phyloP scores from a whole-genome alignment of 495 filamentous ascomycete species.

The Aspergillus nanangensis region DNA sequence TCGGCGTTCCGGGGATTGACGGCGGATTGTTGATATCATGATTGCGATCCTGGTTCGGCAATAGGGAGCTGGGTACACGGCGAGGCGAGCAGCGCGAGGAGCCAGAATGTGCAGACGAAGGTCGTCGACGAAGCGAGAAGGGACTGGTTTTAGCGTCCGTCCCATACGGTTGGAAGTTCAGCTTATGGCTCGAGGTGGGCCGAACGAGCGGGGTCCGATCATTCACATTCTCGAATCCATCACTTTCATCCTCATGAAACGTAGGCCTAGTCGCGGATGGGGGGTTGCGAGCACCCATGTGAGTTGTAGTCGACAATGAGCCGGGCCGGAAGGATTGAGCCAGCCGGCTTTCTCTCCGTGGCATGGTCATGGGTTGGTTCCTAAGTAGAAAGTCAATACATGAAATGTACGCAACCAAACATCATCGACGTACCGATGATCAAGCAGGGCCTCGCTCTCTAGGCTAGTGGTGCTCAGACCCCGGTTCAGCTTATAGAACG shows the following conservation, averaged over 20 bases:
- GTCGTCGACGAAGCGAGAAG: constrained; percentile 25
- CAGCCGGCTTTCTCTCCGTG: constrained; percentile 59
- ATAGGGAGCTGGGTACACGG: constrained; percentile 21
- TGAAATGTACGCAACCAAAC: neutral
- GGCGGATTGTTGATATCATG: constrained; percentile 98
- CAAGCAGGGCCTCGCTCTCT: constrained; percentile 73
- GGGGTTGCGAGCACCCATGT: constrained; percentile 27
- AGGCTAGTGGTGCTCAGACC: constrained; percentile 76
- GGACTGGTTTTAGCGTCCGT: constrained; percentile 28
- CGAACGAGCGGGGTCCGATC: constrained; percentile 42
- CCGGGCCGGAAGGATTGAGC: constrained; percentile 43
- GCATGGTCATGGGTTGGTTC: constrained; percentile 65
- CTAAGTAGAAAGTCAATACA: too few relatives aligned
- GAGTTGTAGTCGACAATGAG: constrained; percentile 26
- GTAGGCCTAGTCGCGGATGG: constrained; percentile 19
- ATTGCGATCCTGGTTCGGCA: constrained; percentile 32
- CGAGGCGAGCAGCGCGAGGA: constrained; percentile 34
- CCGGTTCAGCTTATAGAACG: constrained; percentile 55
- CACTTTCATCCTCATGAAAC: constrained; percentile 46
- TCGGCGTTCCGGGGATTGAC: constrained; percentile 78
- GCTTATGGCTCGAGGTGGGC: constrained; percentile 19
- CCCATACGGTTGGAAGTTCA: constrained; percentile 32
- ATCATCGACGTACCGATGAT: constrained; percentile 59
- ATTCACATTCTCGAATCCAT: constrained; percentile 29
- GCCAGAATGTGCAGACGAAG: constrained; percentile 22